Conservation (phyloP, 345 rosid genomes). For the Salix brachista region DNA sequence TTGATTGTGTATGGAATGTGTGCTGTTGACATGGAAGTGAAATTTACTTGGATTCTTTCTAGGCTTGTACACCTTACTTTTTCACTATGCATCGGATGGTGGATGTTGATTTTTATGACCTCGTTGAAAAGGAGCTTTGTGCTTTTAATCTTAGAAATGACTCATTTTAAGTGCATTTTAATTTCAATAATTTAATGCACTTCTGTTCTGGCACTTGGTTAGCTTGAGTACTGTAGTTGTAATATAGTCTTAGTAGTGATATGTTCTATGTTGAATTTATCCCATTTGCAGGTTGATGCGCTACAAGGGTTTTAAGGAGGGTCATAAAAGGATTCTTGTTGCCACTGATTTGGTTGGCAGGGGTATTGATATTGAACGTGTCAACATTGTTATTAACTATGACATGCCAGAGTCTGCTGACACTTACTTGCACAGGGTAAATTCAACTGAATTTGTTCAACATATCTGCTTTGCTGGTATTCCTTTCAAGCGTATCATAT, state of each 20-base stretch:
- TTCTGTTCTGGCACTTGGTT: not conserved
- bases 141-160: too few relatives aligned
- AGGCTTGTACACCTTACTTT: not conserved
- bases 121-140: not conserved
- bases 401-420: conserved; percentile 99
- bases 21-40: not conserved
- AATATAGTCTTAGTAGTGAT: not conserved
- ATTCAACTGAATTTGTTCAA: not conserved
- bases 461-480: not conserved
- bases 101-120: not conserved
- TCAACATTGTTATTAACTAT: conserved; percentile 94
- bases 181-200: not conserved
- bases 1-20: not conserved
- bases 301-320: conserved; percentile 97
- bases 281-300: conserved; percentile 64
- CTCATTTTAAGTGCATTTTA: not conserved
- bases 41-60: not conserved
- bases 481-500: not conserved
- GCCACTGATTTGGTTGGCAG: conserved; percentile 97
- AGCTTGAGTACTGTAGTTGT: not conserved
- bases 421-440: conserved; percentile 93
- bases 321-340: conserved; percentile 94
- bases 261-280: not conserved
- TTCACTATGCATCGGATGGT: too few relatives aligned
- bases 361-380: conserved; percentile 97